Evolutionary conservation across 495 filamentous ascomycete species (phyloP), one percentile per base, ranked within the genome.

Genomic region (Tuber aestivum): DNA sequence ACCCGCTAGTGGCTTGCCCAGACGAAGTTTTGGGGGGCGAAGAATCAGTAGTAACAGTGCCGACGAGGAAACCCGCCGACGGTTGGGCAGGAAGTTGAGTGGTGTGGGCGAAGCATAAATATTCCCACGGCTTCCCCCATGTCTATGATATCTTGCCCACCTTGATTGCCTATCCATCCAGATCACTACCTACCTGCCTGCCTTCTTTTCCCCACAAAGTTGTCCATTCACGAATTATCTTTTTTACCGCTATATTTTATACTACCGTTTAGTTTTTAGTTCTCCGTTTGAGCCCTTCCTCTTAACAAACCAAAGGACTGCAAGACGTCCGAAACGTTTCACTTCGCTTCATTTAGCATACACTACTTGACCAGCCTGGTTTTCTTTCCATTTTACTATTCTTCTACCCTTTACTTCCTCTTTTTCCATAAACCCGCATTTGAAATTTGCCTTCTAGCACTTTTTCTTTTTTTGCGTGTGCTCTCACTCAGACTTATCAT

Each of bases 11-110:
- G 79, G 79, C 6, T 44, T 81, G 3, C 79, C 81, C 7, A 77
- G 80, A 44, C 73, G 71, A 41, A 80, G 44, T 32, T 79, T 82
- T 72, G 74, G 74, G n/a, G 69, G 78, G 21, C 72, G 81, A 61
- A 73, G 78, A 71, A 82, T 76, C 44, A 75, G 77, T 21, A 76
- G 44, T 37, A 80, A 32, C 35, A 80, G 45, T 61, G 77, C 50
- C 32, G 74, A 74, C 2, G 78, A 72, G 14, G 73, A 75, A n/a
- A 41, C 48, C 2, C 45, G 56, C 12, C 65, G 38, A 23, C 70
- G 77, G n/a, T 56, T 74, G 71, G 76, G 78, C 70, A 80, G 76
- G 78, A 80, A 80, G 78, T 41, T 80, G 73, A 80, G 71, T 56
- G 77, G 73, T 37, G 78, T 80, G 65, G 78, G 78, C 0, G 78